Conservation (phyloP, 176 grass and related monocot species). For the Guadua angustifolia region DNA sequence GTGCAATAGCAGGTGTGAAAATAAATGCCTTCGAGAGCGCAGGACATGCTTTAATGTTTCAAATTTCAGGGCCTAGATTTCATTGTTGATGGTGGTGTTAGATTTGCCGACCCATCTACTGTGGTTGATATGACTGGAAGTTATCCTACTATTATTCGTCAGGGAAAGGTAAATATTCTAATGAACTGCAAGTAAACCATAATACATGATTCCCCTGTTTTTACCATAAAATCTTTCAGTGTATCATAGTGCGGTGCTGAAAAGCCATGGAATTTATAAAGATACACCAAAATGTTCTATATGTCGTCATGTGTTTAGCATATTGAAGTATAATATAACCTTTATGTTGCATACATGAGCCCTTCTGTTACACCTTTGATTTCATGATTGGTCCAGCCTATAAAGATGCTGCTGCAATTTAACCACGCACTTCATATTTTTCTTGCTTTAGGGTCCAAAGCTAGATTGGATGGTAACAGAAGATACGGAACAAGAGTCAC, state of each 20-base stretch:
- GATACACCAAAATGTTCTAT: background rate
- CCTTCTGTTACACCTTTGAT: background rate
- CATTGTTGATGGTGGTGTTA: constrained; percentile 84
- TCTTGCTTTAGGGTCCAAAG: constrained; percentile 63
- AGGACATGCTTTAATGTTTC: constrained; percentile 21
- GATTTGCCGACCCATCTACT: constrained; percentile 88
- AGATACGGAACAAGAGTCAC: constrained; percentile 42
- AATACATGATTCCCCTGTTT: constrained; percentile 10
- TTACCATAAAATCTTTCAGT: background rate
- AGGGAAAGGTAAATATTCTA: constrained; percentile 70
- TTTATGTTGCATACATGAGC: background rate
- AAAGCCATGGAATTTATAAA: background rate
- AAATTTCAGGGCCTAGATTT: constrained; percentile 88
- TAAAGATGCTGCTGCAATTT: background rate
- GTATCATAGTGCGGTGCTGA: background rate
- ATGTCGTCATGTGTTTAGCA: background rate
- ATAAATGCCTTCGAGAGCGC: constrained; percentile 1
- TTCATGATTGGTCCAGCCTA: background rate
- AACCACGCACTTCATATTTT: background rate
- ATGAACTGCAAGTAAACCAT: background rate
- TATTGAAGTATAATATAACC: background rate
- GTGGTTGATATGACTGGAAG: constrained; percentile 92
- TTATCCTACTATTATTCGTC: constrained; percentile 76
- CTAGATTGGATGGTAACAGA: constrained; percentile 80
- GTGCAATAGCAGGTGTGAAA: background rate